A percentile compares a stretch with the other conserved stretches of the same genome.
These are phyloP conservation scores for Phyllosticta citribraziliensis DNA, from an alignment of 2,329 filamentous ascomycete species.

Conservation along the genomic window DNA sequence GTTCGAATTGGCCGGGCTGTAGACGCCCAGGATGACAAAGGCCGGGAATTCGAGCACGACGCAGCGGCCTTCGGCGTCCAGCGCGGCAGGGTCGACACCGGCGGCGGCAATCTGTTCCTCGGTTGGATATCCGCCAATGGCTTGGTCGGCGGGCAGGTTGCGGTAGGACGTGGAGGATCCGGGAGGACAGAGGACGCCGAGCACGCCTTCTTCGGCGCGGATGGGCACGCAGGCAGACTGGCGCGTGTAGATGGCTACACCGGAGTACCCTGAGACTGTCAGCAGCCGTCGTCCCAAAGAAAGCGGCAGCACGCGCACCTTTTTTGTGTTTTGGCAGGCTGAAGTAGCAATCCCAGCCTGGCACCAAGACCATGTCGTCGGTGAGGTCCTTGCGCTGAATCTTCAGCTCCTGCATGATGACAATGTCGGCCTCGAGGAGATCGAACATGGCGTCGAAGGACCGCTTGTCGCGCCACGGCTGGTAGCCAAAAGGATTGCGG, in stretches of 20 bases:
- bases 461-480: slow-evolving; percentile 40
- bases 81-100: slow-evolving; percentile 54
- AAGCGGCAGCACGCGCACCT: slow-evolving; percentile 41
- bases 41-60: slow-evolving; percentile 87
- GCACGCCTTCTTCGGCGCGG: slow-evolving; percentile 86
- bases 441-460: slow-evolving; percentile 73
- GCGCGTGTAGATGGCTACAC: slow-evolving; percentile 91
- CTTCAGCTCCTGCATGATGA: slow-evolving; percentile 92
- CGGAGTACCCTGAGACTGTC: slow-evolving; percentile 65
- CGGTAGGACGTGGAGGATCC: slow-evolving; percentile 61
- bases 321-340: slow-evolving; percentile 91
- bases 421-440: slow-evolving; percentile 80
- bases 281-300: background rate
- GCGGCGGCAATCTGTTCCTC: slow-evolving; percentile 54
- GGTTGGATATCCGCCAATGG: slow-evolving; percentile 82
- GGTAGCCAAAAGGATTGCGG: slow-evolving; percentile 44
- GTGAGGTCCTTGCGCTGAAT: slow-evolving; percentile 85
- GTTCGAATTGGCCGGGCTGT: slow-evolving; percentile 83
- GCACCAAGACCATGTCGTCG: slow-evolving; percentile 92
- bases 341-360: slow-evolving; percentile 94
- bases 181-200: slow-evolving; percentile 66
- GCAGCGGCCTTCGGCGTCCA: slow-evolving; percentile 88
- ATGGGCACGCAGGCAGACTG: slow-evolving; percentile 77
- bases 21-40: slow-evolving; percentile 87
- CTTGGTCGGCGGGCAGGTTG: slow-evolving; percentile 61